phyloP scores from a whole-genome alignment of 306 rosid species.

The Malus sylvestris region DNA sequence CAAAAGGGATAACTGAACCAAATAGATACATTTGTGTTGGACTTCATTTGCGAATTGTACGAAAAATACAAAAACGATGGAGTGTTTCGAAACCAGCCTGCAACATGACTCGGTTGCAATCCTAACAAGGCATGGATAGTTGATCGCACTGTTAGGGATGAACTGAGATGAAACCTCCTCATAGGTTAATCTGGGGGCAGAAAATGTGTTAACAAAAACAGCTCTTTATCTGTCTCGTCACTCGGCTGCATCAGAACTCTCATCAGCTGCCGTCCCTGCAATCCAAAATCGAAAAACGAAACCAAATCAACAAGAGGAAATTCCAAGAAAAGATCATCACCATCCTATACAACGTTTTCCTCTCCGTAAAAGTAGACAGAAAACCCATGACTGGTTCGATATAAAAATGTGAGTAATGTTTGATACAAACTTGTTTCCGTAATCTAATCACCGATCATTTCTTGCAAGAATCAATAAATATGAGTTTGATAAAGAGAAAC shows the following conservation, averaged over 20 bases:
- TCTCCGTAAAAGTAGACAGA: neutral
- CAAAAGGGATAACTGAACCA: conserved; percentile 7
- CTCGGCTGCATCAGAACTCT: conserved; percentile 27
- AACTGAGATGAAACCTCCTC: conserved; percentile 4
- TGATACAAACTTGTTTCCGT: neutral
- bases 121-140: conserved; percentile 12
- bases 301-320: neutral
- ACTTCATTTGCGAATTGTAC: conserved; percentile 20
- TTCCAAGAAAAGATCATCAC: neutral
- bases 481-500: no score
- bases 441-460: neutral
- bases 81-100: conserved; percentile 23
- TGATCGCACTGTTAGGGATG: conserved; percentile 10
- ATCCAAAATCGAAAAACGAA: conserved; percentile 11
- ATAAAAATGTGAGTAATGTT: neutral
- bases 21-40: conserved; percentile 29
- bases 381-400: neutral
- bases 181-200: neutral
- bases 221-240: conserved; percentile 8
- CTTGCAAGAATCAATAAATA: neutral
- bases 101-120: neutral
- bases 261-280: conserved; percentile 43
- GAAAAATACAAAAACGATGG: conserved; percentile 19
- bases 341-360: no score
- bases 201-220: conserved; percentile 10